Conservation (phyloP, 305 asterid species). For the Fraxinus baroniana region DNA sequence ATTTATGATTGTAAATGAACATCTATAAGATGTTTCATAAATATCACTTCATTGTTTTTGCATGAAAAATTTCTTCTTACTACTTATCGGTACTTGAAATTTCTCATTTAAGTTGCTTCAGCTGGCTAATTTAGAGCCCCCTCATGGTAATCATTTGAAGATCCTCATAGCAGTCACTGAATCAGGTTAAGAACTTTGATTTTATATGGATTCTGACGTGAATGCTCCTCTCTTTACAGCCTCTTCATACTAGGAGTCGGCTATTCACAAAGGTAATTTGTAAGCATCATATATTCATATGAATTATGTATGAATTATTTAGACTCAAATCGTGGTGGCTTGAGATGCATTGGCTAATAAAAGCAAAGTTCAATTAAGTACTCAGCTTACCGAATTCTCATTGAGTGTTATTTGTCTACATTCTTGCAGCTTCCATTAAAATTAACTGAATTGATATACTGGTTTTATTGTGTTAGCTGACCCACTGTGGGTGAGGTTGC, state of each 20-base stretch:
- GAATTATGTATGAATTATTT: not conserved
- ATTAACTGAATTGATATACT: not conserved
- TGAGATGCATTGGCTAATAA: slow-evolving; percentile 16
- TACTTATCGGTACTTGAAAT: not conserved
- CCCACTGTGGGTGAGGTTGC: not conserved
- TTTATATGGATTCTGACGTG: slow-evolving; percentile 15
- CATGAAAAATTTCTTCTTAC: not conserved
- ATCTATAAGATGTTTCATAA: slow-evolving; percentile 2
- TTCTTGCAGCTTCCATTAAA: not conserved
- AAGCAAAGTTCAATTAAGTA: not conserved
- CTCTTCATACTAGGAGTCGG: slow-evolving; percentile 70
- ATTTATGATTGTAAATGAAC: slow-evolving; percentile 5
- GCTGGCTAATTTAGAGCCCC: not conserved
- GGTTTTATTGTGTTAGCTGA: not conserved
- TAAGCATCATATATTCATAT: slow-evolving; percentile 9
- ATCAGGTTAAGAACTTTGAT: not conserved
- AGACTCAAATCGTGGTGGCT: not conserved
- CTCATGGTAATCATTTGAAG: not conserved
- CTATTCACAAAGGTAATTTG: slow-evolving; percentile 77
- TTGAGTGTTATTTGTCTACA: not conserved
- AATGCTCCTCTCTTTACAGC: slow-evolving; percentile 48
- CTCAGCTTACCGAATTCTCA: not conserved
- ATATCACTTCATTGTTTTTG: not conserved
- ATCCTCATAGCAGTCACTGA: not conserved
- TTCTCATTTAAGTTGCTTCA: not conserved